Base-by-base conservation (phyloP, 768 basidiomycete genomes). In the Steccherinum ochraceum region DNA sequence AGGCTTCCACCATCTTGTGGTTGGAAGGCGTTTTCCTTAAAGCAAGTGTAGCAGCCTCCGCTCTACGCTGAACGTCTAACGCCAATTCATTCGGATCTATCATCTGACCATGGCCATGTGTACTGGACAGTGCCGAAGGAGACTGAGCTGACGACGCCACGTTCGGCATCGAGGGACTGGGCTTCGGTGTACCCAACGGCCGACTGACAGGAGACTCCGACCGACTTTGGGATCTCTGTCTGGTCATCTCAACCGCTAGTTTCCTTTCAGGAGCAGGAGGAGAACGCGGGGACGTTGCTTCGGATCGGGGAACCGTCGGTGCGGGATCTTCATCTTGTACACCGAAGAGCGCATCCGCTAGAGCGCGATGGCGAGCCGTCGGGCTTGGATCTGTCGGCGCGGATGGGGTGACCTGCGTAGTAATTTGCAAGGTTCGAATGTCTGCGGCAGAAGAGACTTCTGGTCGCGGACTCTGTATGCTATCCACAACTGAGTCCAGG, bases 281-380 rank as follows among this genome's bases (percentile, higher is more conserved):
- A n/a, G n/a, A n/a, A n/a, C n/a, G 30, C 30, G 30, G 30, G 16
- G 30, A 35, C 16, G n/a, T n/a, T n/a, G n/a, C n/a, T n/a, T n/a
- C n/a, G n/a, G n/a, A 16, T 35, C 7, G 42, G 5, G 30, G n/a
- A 13, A 49, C 12, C 18, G 43, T 52, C 49, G 45, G 46, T 12
- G 50, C 19, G 7, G 24, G 3, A 19, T 54, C 53, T 19, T 24
- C 40, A 24, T 69, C 72, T 49, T 77, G 74, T 16, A 61, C 65
- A 16, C 85, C 87, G 58, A 91, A 89, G 40, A 92, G 68, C 16
- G 81, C 83, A 50, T 84, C 83, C 2, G 88, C 84, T n/a, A 92
- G 74, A 60, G 86, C 85, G 56, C 84, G 73, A 56, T 85, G 83
- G 48, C 82, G 76, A 51, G 81, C 80, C 40, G 80, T 76, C 27